Evolutionary conservation across 441 rosid genomes (phyloP).

Genomic region (Gossypium davidsonii): DNA sequence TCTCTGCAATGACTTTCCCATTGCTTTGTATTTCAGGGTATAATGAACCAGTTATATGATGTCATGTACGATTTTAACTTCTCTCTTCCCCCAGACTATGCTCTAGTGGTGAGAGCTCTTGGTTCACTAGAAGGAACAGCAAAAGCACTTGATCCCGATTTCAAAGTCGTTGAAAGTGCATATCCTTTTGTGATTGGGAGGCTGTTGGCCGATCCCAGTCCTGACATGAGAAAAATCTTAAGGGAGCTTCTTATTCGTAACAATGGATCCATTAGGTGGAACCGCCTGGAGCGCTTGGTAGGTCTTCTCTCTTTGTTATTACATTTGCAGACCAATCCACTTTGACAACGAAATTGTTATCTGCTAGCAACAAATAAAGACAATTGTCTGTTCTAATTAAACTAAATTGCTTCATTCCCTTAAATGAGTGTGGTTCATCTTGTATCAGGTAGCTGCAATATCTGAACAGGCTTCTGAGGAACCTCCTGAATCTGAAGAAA

Average conservation of each 20-base stretch:
- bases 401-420: not conserved
- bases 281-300: slow-evolving; percentile 91
- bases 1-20: slow-evolving; percentile 1
- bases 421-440: not conserved
- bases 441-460: slow-evolving; percentile 76
- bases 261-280: slow-evolving; percentile 94
- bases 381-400: not conserved
- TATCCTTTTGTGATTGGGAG: slow-evolving; percentile 51
- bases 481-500: slow-evolving; percentile 26
- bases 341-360: not conserved
- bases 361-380: not conserved
- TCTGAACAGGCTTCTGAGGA: slow-evolving; percentile 72
- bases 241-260: slow-evolving; percentile 78
- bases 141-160: not conserved
- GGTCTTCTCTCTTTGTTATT: slow-evolving; percentile 12
- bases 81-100: slow-evolving; percentile 94
- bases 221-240: slow-evolving; percentile 92
- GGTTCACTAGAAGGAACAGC: not conserved
- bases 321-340: not conserved
- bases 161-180: not conserved
- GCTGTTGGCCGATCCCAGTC: slow-evolving; percentile 83
- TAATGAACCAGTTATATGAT: slow-evolving; percentile 77
- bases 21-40: slow-evolving; percentile 47
- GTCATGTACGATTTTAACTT: slow-evolving; percentile 89
- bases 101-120: slow-evolving; percentile 45